Evolutionary conservation across 176 grass and related monocot genomes (phyloP), one percentile per base, ranked within the genome.

Genomic region (Metroxylon sagu): DNA sequence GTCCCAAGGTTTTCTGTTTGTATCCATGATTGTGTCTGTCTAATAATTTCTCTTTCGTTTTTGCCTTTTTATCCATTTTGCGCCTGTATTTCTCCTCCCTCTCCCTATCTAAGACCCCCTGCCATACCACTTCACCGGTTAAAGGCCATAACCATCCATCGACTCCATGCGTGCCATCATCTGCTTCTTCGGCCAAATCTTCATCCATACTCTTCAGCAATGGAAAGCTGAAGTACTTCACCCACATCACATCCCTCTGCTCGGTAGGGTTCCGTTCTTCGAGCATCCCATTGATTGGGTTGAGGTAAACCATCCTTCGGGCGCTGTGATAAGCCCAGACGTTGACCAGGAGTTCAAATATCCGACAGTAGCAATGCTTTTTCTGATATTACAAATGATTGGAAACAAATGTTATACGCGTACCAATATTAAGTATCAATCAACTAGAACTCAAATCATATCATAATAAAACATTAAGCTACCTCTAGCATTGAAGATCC

Each of bases 291-390:
- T 69, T 82, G 29, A 77, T 54, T 27, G 93, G 93, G 52, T 91
- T 65, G 75, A 97, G 74, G 70, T 91, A 97, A 6, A 91, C 73
- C 78, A 98, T 88, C 78, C 66, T 88, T 67, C 72, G 85, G 58
- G 77, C 84, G 67, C 93, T 92, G 71, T 98, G 93, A 75, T 98
- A 98, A 57, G 87, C 93, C 93, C 93, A 98, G 29, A 98, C 75
- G 68, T 98, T 98, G 54, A 98, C 81, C 66, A 98, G 81, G 67
- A 88, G 28, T 77, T 92, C 93, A 26, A 98, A 56, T 10, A 98
- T 67, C 71, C 87, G 93, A 76, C 87, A 98, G 70, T 98, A 98
- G 74, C 93, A 98, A 50, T 98, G 81, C 50, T 66, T 92, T 98
- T 80, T 98, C 93, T 97, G 87, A 65, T 50, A 27, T 75, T 30